Percentiles rank a stretch among this genome's conserved stretches.
These are phyloP conservation scores for Dipodascus albidus DNA, from an alignment of 805 yeast genomes.

Conservation along the genomic window DNA sequence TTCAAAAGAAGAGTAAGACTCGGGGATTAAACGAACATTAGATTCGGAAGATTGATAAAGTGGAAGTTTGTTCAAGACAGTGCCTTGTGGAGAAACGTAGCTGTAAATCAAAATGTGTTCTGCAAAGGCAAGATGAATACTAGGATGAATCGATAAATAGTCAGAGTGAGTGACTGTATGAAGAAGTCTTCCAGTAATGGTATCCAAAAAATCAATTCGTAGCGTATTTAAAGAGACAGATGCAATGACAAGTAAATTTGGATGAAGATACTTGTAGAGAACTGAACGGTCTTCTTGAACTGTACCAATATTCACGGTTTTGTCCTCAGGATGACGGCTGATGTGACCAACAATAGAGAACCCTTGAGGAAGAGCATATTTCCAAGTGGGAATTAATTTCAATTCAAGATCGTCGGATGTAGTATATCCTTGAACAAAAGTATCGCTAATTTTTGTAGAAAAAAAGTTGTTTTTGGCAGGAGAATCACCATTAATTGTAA, in stretches of 20 bases:
- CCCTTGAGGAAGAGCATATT: slow-evolving; percentile 19
- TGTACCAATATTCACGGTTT: slow-evolving; percentile 51
- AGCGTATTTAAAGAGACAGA: slow-evolving; percentile 27
- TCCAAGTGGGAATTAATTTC: slow-evolving; percentile 29
- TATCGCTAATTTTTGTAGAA: slow-evolving; percentile 7
- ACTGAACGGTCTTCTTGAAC: slow-evolving; percentile 61
- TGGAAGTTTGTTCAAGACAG: not conserved
- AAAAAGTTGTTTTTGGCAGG: not conserved
- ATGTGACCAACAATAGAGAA: slow-evolving; percentile 33
- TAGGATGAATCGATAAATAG: slow-evolving; percentile 30
- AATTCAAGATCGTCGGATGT: slow-evolving; percentile 6
- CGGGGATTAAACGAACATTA: not conserved
- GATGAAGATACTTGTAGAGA: slow-evolving; percentile 73
- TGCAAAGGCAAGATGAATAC: slow-evolving; percentile 48
- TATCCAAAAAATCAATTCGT: slow-evolving; percentile 47
- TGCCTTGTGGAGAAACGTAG: slow-evolving; percentile 22
- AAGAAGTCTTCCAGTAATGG: slow-evolving; percentile 55
- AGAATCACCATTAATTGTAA: not conserved
- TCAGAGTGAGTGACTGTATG: slow-evolving; percentile 32
- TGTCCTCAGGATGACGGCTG: slow-evolving; percentile 29
- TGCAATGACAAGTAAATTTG: slow-evolving; percentile 48
- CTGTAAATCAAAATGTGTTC: slow-evolving; percentile 79
- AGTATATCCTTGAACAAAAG: slow-evolving; percentile 12
- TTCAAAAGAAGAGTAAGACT: slow-evolving; percentile 28
- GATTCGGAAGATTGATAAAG: not conserved